Conservation (phyloP, 2,329 filamentous ascomycete genomes). For the Diaporthe batatas region DNA sequence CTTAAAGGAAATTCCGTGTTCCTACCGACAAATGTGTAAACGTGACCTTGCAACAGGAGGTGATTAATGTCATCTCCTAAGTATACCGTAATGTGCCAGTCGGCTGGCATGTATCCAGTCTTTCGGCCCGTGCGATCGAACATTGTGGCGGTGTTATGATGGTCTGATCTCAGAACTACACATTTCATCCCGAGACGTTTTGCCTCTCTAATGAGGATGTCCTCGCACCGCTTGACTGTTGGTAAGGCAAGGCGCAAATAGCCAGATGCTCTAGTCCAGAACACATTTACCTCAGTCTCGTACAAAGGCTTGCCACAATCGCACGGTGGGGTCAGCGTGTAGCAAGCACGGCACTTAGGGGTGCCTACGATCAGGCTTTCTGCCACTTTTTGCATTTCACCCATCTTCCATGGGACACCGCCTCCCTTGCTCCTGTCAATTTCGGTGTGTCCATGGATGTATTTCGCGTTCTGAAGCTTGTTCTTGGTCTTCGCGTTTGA, state of each 20-base stretch:
- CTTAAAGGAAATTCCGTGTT: neutral
- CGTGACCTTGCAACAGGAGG: slow-evolving; percentile 1
- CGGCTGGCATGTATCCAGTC: neutral
- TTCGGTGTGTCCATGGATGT: neutral
- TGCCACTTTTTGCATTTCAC: neutral
- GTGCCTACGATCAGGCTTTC: neutral
- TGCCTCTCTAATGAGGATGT: neutral
- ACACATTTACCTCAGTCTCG: neutral
- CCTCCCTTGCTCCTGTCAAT: neutral
- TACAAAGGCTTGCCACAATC: neutral
- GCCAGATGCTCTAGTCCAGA: neutral
- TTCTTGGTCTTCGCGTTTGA: neutral
- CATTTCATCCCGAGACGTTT: neutral
- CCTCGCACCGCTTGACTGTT: neutral
- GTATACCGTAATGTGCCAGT: neutral
- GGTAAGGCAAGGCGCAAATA: neutral
- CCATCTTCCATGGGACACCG: neutral
- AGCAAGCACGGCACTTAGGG: neutral
- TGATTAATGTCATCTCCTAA: neutral
- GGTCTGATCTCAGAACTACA: neutral
- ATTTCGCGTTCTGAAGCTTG: neutral
- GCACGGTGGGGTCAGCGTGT: neutral
- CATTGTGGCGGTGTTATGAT: neutral
- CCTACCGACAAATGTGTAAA: neutral
- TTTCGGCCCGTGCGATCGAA: neutral